Evolutionary conservation across 305 asterid species (phyloP).

Genomic region (Stenogyne calaminthoides): DNA sequence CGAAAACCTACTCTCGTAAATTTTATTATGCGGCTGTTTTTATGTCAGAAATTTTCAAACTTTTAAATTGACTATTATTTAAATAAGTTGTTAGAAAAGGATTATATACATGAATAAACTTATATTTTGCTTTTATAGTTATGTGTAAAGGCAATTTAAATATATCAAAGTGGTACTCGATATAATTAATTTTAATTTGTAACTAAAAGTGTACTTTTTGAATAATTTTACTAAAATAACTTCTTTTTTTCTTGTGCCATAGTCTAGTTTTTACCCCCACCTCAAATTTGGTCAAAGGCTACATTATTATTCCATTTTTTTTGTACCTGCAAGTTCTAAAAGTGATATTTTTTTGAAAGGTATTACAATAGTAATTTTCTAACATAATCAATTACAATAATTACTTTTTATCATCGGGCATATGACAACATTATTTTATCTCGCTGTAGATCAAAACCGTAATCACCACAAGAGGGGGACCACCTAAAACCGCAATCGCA

Average conservation of each 20-base stretch:
- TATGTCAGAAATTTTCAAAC: background rate
- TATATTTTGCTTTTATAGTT: background rate
- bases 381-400: too few species aligned
- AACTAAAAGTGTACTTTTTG: background rate
- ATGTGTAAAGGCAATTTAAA: background rate
- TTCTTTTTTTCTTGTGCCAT: background rate
- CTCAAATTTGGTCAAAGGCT: background rate
- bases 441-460: too few species aligned
- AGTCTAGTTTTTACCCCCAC: too few species aligned
- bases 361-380: too few species aligned
- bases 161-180: too few species aligned
- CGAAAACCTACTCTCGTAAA: too few species aligned
- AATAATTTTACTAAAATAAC: background rate
- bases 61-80: background rate
- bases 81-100: background rate
- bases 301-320: background rate
- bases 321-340: too few species aligned
- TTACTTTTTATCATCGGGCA: too few species aligned
- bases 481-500: too few species aligned
- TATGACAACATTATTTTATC: too few species aligned
- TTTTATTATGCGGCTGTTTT: background rate
- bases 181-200: background rate
- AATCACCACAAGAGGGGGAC: too few species aligned
- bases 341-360: too few species aligned
- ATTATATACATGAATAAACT: background rate